These are phyloP conservation scores for Boletus coffeatus DNA, from an alignment of 1,284 basidiomycete genomes.

Conservation along the genomic window DNA sequence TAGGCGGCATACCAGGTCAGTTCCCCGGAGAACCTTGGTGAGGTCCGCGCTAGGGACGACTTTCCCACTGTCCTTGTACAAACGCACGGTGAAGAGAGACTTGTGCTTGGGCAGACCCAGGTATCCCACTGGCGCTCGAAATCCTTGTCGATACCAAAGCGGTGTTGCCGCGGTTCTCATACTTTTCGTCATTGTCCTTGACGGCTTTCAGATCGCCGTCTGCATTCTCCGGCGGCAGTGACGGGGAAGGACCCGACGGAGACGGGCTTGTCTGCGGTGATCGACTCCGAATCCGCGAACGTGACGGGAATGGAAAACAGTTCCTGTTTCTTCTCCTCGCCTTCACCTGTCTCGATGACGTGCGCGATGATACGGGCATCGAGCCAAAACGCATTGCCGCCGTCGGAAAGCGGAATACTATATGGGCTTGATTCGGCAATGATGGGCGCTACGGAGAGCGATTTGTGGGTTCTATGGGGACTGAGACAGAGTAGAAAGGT, in stretches of 20 bases:
- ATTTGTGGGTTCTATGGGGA: slow-evolving; percentile 57
- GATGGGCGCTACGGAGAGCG: slow-evolving; percentile 57
- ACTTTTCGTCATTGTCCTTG: slow-evolving; percentile 61
- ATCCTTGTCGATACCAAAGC: slow-evolving; percentile 73
- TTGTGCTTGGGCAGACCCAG: slow-evolving; percentile 71
- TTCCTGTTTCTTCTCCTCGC: slow-evolving; percentile 39
- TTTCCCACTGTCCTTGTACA: slow-evolving; percentile 45
- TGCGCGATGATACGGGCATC: slow-evolving; percentile 62
- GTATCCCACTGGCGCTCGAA: slow-evolving; percentile 88
- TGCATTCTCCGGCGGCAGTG: slow-evolving; percentile 45
- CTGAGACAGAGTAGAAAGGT: neutral
- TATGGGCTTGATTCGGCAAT: slow-evolving; percentile 43
- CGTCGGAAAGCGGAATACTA: slow-evolving; percentile 51
- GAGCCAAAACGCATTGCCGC: slow-evolving; percentile 75
- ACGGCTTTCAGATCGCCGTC: slow-evolving; percentile 68
- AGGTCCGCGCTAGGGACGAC: slow-evolving; percentile 53
- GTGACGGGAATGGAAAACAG: slow-evolving; percentile 55
- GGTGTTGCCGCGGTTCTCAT: slow-evolving; percentile 65
- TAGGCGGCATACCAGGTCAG: slow-evolving; percentile 48
- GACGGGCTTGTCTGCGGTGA: slow-evolving; percentile 34
- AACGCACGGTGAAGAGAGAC: slow-evolving; percentile 60
- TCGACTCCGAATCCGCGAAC: slow-evolving; percentile 24
- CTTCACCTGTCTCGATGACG: slow-evolving; percentile 45
- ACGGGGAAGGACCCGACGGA: slow-evolving; percentile 59
- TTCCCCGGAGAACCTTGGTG: slow-evolving; percentile 56